Base-by-base conservation (phyloP, 768 basidiomycete genomes). In the Suillus bovinus region DNA sequence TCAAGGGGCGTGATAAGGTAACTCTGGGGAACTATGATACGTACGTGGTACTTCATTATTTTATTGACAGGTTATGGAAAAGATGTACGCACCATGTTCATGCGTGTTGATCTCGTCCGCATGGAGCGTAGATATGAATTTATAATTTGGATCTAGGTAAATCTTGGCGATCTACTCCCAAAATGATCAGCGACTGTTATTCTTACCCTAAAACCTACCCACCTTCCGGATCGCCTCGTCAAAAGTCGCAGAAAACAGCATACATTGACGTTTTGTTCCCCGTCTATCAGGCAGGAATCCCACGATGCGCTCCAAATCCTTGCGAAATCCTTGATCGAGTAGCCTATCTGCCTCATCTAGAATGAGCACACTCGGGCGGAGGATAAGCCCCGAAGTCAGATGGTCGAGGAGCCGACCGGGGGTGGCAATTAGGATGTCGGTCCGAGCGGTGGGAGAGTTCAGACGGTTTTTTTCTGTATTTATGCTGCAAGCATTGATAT, bases 401-500 rank as follows among this genome's bases (percentile, higher is more conserved):
- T 89, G 86, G 72, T 91, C 90, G 63, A 86, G 77, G 60, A 92
- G 78, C n/a, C 90, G 81, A 56, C 90, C 90, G 4, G 90, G 90
- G 3, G 90, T 91, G 11, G 88, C 88, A 39, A 91, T 82, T 42
- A 92, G 79, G 47, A 92, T 80, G 65, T 89, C 78, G 33, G 76
- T 77, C 29, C 74, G 76, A 5, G 61, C 61, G 2, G 65, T 63
- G 13, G 66, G 69, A 39, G 55, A 56, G 6, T 27, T 11, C 8
- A 79, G 62, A 31, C 63, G 72, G 24, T 67, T 71, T 53, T 68
- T 72, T 58, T 74, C 71, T 58, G 62, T 61, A 13, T 65, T 61
- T 1, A 70, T 70, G 59, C 73, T 76, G 58, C 46, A 27, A 8
- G 1, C 31, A 41, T 60, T 33, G 14, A 61, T 63, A 10, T 68